Percentiles rank a stretch among this genome's conserved stretches.
Conservation (phyloP, 352 stramenopile species). For the Pythium phragmitis region DNA sequence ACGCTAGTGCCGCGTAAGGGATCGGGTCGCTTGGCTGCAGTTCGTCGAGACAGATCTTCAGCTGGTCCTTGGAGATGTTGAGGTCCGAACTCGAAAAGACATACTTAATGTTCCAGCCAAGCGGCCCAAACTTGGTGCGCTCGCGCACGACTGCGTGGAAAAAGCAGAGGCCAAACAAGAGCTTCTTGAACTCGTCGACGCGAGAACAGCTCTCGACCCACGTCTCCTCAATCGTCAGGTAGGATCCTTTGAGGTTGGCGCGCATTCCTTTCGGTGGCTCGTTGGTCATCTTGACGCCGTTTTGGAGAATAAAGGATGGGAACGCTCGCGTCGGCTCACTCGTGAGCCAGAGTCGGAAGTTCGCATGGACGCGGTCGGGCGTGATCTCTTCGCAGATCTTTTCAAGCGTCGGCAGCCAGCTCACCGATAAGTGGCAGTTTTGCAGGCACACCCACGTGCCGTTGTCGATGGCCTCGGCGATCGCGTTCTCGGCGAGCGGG, state of each 20-base stretch:
- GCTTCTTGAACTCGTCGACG: slow-evolving; percentile 74
- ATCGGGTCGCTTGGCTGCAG: slow-evolving; percentile 57
- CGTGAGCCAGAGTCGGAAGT: slow-evolving; percentile 94
- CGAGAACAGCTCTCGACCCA: slow-evolving; percentile 72
- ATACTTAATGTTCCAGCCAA: slow-evolving; percentile 91
- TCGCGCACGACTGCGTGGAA: slow-evolving; percentile 91
- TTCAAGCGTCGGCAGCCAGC: slow-evolving; percentile 94
- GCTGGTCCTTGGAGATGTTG: slow-evolving; percentile 84
- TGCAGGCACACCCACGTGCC: slow-evolving; percentile 95
- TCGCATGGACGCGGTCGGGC: slow-evolving; percentile 88
- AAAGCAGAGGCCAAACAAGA: slow-evolving; percentile 90
- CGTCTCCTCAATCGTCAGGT: slow-evolving; percentile 73
- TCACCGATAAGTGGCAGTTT: slow-evolving; percentile 95
- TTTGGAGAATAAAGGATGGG: slow-evolving; percentile 92
- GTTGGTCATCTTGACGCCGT: slow-evolving; percentile 95
- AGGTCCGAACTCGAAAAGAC: slow-evolving; percentile 84
- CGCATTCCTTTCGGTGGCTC: slow-evolving; percentile 94
- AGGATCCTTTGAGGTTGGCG: slow-evolving; percentile 93
- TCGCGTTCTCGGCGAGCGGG: slow-evolving; percentile 89
- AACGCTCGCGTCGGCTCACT: slow-evolving; percentile 93
- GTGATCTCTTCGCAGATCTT: slow-evolving; percentile 94
- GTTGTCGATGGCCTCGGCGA: slow-evolving; percentile 91
- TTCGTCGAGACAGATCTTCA: slow-evolving; percentile 83
- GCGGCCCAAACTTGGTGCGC: slow-evolving; percentile 80
- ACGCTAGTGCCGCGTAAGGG: slow-evolving; percentile 91